Base-by-base conservation (phyloP, 2,329 filamentous ascomycete species). In the Drechslerella dactyloides region DNA sequence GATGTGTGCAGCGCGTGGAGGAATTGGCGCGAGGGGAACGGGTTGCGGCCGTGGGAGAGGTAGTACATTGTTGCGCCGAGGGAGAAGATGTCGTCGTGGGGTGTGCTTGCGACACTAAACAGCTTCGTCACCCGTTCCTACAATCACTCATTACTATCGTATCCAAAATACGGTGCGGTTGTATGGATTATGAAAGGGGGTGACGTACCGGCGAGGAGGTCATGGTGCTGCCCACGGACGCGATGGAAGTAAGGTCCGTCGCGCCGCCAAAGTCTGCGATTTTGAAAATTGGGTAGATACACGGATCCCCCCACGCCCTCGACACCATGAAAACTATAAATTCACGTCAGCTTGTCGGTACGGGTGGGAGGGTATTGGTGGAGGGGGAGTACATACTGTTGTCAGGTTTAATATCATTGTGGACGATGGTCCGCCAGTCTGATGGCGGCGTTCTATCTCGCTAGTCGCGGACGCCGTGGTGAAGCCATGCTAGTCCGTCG, bases 401-500 rank as follows among this genome's bases (percentile, higher is more conserved):
- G 27, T 70, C 51, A 10, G 17, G 2, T 21, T 70, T 70, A n/a
- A 64, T 17, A 19, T 64, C 66, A n/a, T 70, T 64, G 17, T 70
- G 66, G 48, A 70, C 55, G 15, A 59, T 55, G 0, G 66, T 3
- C 0, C 11, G 17, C 66, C 66, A 70, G 6, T 52, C 44, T 0
- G 46, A n/a, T 44, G 54, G 30, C 7, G 57, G 19, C 10, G 33
- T 42, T n/a, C 58, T 46, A 19, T 70, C 48, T 37, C 37, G 48
- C 2, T 54, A 54, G 19, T 70, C 59, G 30, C 54, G 27, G 13
- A 64, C 37, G 0, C 59, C 66, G 40, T 44, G 27, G 13, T 70
- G 66, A 37, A 64, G 52, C 59, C 66, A 64, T 8, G 66, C 35
- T 13, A 64, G 40, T 13, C 66, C 66, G 40, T 53, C 27, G 7